These are phyloP conservation scores for Cryptococcus sp. DNA, from an alignment of 1,284 basidiomycete species.

Conservation along the genomic window DNA sequence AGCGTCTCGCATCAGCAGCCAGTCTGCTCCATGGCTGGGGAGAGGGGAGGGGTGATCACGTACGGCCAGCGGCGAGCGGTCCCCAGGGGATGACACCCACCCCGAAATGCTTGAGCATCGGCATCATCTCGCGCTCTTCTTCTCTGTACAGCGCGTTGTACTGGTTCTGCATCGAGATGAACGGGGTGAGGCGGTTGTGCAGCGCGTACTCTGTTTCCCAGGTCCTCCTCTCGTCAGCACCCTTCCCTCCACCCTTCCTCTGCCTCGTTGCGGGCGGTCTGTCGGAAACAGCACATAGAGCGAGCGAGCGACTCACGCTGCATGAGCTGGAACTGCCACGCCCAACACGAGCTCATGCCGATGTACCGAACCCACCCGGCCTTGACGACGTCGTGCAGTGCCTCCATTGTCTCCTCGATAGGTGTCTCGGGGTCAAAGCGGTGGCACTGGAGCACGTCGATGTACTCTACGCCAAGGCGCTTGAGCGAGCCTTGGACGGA, in stretches of 20 bases:
- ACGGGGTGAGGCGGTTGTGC: conserved; percentile 58
- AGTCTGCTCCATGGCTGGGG: neutral
- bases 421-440: conserved; percentile 62
- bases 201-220: conserved; percentile 38
- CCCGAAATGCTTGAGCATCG: conserved; percentile 44
- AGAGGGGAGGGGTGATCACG: conserved; percentile 5
- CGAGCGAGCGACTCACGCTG: conserved; percentile 26
- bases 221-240: neutral
- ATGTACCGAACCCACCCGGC: conserved; percentile 63
- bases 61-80: conserved; percentile 25
- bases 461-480: conserved; percentile 65
- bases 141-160: conserved; percentile 56
- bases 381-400: conserved; percentile 63
- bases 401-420: conserved; percentile 63
- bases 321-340: conserved; percentile 47
- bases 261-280: neutral
- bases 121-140: conserved; percentile 66
- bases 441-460: conserved; percentile 60
- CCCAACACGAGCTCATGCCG: conserved; percentile 56
- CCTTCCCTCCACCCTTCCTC: neutral
- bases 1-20: neutral
- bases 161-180: conserved; percentile 66
- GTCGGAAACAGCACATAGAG: neutral
- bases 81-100: conserved; percentile 32
- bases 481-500: conserved; percentile 63